Base-by-base conservation (phyloP, 345 rosid species). In the Lagerstroemia speciosa region DNA sequence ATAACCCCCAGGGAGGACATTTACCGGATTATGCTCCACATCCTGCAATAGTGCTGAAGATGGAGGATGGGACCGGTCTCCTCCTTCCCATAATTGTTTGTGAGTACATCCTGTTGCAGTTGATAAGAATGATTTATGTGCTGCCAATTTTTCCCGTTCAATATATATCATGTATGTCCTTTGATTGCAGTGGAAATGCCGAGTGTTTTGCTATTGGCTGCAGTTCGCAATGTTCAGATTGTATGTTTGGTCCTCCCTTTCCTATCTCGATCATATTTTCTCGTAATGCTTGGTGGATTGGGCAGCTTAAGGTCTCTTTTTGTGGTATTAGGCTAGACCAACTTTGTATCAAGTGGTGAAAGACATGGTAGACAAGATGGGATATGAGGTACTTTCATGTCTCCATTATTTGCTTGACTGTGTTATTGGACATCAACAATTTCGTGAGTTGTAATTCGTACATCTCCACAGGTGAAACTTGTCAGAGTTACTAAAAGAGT, bases 31-130 rank as follows among this genome's bases (percentile, higher is more conserved):
- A 87, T 67, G 86, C 96, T 65, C 96, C 97, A 0, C 98, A 89
- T 71, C 98, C 97, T 73, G 98, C 96, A 1, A 93, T 93, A 55
- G 96, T 93, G 26, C 80, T 93, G 88, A 93, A 85, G 85, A 93
- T 91, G 98, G 98, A 93, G 79, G 98, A 93, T 62, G 96, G 92
- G 57, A 93, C 97, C 7, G 98, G 96, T 79, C 97, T 93, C 77
- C 91, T 91, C 61, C 97, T 93, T 64, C 97, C 97, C 0, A 93
- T 93, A 58, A 86, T 93, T 64, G 98, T 93, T 69, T 84, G 98
- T 93, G 84, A 27, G 96, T 86, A 30, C 55, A 22, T 32, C 37
- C 22, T 41, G 58, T 55, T 71, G 55, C 64, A 12, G 31, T 26
- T 37, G 15, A 64, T 27, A 15, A 6, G 20, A 58, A 27, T 11